Evolutionary conservation across 352 stramenopile genomes (phyloP).

Genomic region (Phytophthora ohioensis): DNA sequence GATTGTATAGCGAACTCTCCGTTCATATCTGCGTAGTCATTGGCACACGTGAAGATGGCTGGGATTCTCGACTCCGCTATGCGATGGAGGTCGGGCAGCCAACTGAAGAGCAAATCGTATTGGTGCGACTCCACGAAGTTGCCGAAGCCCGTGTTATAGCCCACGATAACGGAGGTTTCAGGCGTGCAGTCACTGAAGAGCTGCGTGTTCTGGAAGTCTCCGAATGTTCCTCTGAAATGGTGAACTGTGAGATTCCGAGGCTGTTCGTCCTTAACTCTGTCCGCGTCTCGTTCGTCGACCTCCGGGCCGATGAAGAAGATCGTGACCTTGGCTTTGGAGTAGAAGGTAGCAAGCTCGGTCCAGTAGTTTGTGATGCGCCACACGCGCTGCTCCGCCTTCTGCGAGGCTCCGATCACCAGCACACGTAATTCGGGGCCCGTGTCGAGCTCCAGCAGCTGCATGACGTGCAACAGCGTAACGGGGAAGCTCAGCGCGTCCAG

Average conservation of each 20-base stretch:
- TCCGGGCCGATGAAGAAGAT: conserved; percentile 78
- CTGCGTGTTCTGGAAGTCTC: conserved; percentile 50
- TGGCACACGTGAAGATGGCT: conserved; percentile 78
- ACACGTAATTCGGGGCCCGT: conserved; percentile 38
- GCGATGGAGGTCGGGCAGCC: conserved; percentile 68
- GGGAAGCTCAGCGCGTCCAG: conserved; percentile 82
- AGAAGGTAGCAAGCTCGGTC: conserved; percentile 58
- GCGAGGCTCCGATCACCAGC: conserved; percentile 65
- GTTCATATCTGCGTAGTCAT: conserved; percentile 84
- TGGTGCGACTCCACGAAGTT: conserved; percentile 74
- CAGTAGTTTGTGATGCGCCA: conserved; percentile 78
- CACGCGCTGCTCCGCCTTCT: conserved; percentile 79
- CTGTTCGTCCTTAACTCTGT: conserved; percentile 9
- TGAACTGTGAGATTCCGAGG: conserved; percentile 41
- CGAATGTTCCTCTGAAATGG: conserved; percentile 63
- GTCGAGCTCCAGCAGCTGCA: conserved; percentile 44
- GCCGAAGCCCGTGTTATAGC: conserved; percentile 83
- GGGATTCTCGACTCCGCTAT: conserved; percentile 64
- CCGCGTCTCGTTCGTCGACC: conserved; percentile 31
- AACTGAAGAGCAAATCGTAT: conserved; percentile 72
- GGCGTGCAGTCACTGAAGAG: conserved; percentile 41
- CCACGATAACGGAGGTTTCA: conserved; percentile 63
- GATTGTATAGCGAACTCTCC: conserved; percentile 80
- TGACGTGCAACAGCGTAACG: conserved; percentile 64
- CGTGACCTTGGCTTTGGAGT: conserved; percentile 41